Evolutionary conservation across 1,284 basidiomycete genomes (phyloP), one percentile per base, ranked within the genome.

Genomic region (Meripilus lineatus): DNA sequence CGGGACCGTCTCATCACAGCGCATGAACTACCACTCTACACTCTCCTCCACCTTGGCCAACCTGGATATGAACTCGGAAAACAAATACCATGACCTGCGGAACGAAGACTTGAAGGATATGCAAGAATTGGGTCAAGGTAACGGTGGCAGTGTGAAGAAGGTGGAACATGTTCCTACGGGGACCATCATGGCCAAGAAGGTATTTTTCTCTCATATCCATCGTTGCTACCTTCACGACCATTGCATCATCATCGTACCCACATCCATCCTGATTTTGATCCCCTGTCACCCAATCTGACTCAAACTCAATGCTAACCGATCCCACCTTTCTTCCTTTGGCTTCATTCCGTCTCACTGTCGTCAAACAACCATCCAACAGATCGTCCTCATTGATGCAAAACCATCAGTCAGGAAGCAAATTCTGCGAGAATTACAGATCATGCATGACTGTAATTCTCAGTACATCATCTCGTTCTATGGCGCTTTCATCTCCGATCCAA

Each of bases 341-440:
- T 32, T 13, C 3, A 4, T 34, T 20, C 5, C 22, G 2, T 20
- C n/a, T 32, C 41, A 15, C 17, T n/a, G 13, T 39, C 37, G 28
- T 30, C n/a, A 38, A 18, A 2, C 10, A 6, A 15, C 20, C 17
- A 22, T n/a, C 17, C 35, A 32, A 20, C 45, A 97, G 93, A 92
- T 96, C 58, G 93, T 99, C 22, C 80, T 98, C 51, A 97, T 99
- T 62, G 95, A 99, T 62, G 95, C 95, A 15, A 97, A 97, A 62
- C 91, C 93, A 1, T 83, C 91, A 2, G 88, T 98, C n/a, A 81
- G 94, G 51, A 99, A 98, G 64, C 96, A 99, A 67, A 99, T 99
- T 52, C 73, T 99, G 21, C 86, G 95, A 46, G 95, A 99, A 62
- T 74, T 99, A 45, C 94, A 99, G 61, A 98, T 99, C 69, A 91